Evolutionary conservation across 2,329 filamentous ascomycete species (phyloP), one percentile per base, ranked within the genome.

Genomic region (Xylariales sp.): DNA sequence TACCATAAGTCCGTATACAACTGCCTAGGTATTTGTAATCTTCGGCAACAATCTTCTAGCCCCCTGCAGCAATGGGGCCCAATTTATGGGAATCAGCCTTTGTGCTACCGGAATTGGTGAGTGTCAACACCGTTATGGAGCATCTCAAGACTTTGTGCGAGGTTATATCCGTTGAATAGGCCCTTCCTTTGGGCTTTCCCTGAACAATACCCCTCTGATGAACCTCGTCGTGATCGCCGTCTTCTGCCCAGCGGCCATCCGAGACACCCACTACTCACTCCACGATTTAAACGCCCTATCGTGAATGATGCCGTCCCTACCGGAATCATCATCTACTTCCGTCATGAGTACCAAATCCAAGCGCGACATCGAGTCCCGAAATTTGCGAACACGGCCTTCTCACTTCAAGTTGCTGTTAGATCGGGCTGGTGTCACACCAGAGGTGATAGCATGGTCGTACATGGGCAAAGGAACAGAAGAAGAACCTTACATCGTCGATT

Each of bases 401-500:
- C 71, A 78, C 60, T 76, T 70, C 59, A 62, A 66, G 37, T 61
- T 80, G 41, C 65, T 86, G 44, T 58, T 73, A 36, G 71, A 82
- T 55, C 79, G 78, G 40, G 70, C 71, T 19, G 74, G 73, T 32
- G 62, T 86, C 38, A 80, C 73, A 0, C 66, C 72, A 34, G 70
- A 73, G 40, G 73, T 82, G 7, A 60, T 81, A 33, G 64, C 74
- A 38, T 67, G 76, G 58, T 57, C 63, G 3, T 86, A 84, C 51
- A 55, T 61, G 12, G 82, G 82, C 19, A 60, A 71, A 10, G 85
- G 85, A 45, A 88, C 84, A 2, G 58, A 69, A 7, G 76, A 83
- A 31, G 77, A 82, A 29, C 85, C 85, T 1, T 88, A 76, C 48
- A 62, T 80, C 22, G 82, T 88, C 49, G 75, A 78, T 42, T 89